Base-by-base conservation (phyloP, 345 rosid genomes). In the Nasturtium officinale region DNA sequence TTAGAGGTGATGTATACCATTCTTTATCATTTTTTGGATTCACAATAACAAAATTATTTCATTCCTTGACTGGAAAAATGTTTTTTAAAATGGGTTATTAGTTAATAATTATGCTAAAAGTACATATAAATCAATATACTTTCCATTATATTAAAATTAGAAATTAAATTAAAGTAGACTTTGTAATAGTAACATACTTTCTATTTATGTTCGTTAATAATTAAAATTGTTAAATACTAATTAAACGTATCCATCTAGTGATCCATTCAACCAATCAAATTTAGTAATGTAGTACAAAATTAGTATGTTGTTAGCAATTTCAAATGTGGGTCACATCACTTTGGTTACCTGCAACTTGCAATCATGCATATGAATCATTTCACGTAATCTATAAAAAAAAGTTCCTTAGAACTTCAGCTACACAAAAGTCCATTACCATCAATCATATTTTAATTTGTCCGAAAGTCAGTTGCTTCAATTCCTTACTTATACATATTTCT, bases 321-420 rank as follows among this genome's bases (percentile, higher is more conserved):
- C 13, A 50, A 76, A 9, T 48, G 59, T 35, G 75, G 77, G 79
- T 59, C 81, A 50, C 68, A 62, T 37, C 63, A 76, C 43, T 78
- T 76, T 55, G 50, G 69, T 45, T 79, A 66, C 48, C 57, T 73
- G 56, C 84, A 60, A 81, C 77, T 80, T 74, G 71, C 75, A 59
- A 80, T 70, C 76, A 72, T 76, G 87, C 80, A 46, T 58, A 73
- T 73, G 86, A 82, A 83, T 87, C 65, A 81, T 61, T 30, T 51
- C 43, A 46, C 26, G 33, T 13, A 6, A 25, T 65, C 55, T 63
- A 68, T 72, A 64, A 8, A 26, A 74, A 42, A 26, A 38, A 0
- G 62, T 82, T 84, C 86, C 58, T 61, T 55, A 6, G 61, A 73
- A 72, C 85, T 85, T 86, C 71, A 78, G 45, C 78, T 43, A 65